Percentiles rank a stretch among this genome's conserved stretches.
Evolutionary conservation across 306 rosid genomes (phyloP).

Genomic region (Malus asiatica): DNA sequence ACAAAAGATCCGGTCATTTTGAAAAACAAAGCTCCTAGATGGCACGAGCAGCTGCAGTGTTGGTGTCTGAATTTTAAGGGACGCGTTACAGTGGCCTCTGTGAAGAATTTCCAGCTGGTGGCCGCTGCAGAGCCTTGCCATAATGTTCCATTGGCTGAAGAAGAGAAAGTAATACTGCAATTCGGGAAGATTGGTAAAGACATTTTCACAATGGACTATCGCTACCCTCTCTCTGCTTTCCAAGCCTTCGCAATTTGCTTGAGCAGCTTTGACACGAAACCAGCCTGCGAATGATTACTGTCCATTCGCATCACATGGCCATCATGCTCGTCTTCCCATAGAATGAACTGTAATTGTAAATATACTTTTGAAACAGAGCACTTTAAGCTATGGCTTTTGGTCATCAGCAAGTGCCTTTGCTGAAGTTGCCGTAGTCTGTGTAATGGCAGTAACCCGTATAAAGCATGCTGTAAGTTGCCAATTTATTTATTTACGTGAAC

Average conservation of each 20-base stretch:
- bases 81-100: slow-evolving; percentile 88
- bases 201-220: slow-evolving; percentile 94
- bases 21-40: slow-evolving; percentile 85
- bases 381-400: slow-evolving; percentile 24
- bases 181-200: slow-evolving; percentile 94
- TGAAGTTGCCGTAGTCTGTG: slow-evolving; percentile 24
- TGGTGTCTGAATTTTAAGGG: slow-evolving; percentile 98
- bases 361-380: slow-evolving; percentile 27
- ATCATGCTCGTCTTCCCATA: slow-evolving; percentile 25
- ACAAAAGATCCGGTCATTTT: slow-evolving; percentile 48
- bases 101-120: slow-evolving; percentile 92
- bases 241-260: slow-evolving; percentile 93
- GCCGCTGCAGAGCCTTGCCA: slow-evolving; percentile 63
- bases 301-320: not conserved
- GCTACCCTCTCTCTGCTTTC: slow-evolving; percentile 90
- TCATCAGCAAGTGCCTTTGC: slow-evolving; percentile 19
- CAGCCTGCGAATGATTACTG: slow-evolving; percentile 76
- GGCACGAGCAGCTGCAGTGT: slow-evolving; percentile 94
- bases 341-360: slow-evolving; percentile 40
- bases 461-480: slow-evolving; percentile 28
- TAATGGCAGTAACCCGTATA: slow-evolving; percentile 23
- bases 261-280: slow-evolving; percentile 97
- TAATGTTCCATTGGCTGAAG: slow-evolving; percentile 55
- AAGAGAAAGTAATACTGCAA: slow-evolving; percentile 79
- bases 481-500: slow-evolving; percentile 17